phyloP scores from a whole-genome alignment of 2,329 filamentous ascomycete genomes.

The Penicillium sumatraense region DNA sequence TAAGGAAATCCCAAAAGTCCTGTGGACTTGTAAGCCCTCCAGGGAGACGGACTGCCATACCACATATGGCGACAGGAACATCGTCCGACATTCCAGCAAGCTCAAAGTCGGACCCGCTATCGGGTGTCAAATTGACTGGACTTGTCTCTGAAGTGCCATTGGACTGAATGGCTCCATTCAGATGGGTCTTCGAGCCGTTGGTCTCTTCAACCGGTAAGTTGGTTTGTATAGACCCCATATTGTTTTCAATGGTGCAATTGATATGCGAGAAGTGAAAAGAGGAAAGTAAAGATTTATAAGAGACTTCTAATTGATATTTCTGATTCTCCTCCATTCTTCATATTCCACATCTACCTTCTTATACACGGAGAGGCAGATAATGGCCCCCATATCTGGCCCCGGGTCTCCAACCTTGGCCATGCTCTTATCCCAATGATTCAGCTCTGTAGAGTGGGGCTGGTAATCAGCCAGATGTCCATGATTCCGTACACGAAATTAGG shows the following conservation, averaged over 20 bases:
- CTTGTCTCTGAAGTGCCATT: background rate
- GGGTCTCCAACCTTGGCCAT: too few relatives aligned
- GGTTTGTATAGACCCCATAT: background rate
- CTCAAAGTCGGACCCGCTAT: too few relatives aligned
- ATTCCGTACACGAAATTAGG: too few relatives aligned
- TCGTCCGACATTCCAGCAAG: too few relatives aligned
- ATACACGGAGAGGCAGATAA: background rate
- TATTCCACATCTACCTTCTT: background rate
- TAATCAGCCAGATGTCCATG: background rate
- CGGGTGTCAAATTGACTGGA: background rate
- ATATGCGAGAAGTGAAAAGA: too few relatives aligned
- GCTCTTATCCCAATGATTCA: too few relatives aligned
- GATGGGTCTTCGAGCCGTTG: background rate
- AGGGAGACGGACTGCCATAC: slow-evolving; percentile 19
- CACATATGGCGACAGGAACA: slow-evolving; percentile 5
- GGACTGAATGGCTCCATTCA: background rate
- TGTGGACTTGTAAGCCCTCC: slow-evolving; percentile 12
- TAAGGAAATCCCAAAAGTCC: slow-evolving; percentile 18
- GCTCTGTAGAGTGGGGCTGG: too few relatives aligned
- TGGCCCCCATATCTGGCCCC: background rate
- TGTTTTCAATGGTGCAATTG: background rate
- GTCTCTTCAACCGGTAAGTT: background rate
- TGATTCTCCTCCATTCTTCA: too few relatives aligned
- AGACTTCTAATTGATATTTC: too few relatives aligned
- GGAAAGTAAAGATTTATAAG: background rate